phyloP scores from a whole-genome alignment of 192 early-diverging fungal species.

The Mortierella antarctica region DNA sequence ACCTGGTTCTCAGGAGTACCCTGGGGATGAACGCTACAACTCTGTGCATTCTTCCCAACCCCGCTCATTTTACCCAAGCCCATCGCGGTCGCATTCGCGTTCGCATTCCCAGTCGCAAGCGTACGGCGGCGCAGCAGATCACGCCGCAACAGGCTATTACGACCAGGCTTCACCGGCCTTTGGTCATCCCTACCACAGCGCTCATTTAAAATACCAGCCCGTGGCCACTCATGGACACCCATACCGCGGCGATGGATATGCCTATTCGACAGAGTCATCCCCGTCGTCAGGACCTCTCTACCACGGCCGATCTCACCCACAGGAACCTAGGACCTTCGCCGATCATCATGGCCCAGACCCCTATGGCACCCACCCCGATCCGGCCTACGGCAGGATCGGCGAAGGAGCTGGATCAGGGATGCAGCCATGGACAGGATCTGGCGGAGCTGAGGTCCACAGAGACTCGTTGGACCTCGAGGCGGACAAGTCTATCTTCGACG shows the following conservation, averaged over 20 bases:
- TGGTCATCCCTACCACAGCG: conserved; percentile 14
- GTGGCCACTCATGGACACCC: conserved; percentile 2
- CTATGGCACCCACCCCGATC: not conserved
- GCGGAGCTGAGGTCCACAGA: conserved; percentile 1
- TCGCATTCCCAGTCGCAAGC: conserved; percentile 29
- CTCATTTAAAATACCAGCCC: conserved; percentile 13
- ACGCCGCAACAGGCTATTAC: conserved; percentile 1
- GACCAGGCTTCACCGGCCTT: conserved; percentile 4
- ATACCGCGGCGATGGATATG: conserved; percentile 19
- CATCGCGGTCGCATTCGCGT: conserved; percentile 22
- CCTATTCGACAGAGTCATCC: conserved; percentile 1
- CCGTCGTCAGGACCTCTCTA: conserved; percentile 11
- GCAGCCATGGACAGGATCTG: conserved; percentile 2
- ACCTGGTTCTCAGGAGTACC: conserved; percentile 14
- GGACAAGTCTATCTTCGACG: conserved; percentile 46
- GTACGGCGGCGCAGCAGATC: conserved; percentile 11
- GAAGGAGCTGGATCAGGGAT: not conserved
- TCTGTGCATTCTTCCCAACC: conserved; percentile 15
- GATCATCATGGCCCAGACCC: conserved; percentile 2
- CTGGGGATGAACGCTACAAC: conserved; percentile 20
- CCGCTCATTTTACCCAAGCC: conserved; percentile 38
- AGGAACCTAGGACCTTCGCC: not conserved
- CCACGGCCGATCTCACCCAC: not conserved
- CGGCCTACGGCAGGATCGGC: not conserved
- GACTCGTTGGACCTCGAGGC: conserved; percentile 12